Conservation (phyloP, 306 rosid species). For the Corylus heterophylla region DNA sequence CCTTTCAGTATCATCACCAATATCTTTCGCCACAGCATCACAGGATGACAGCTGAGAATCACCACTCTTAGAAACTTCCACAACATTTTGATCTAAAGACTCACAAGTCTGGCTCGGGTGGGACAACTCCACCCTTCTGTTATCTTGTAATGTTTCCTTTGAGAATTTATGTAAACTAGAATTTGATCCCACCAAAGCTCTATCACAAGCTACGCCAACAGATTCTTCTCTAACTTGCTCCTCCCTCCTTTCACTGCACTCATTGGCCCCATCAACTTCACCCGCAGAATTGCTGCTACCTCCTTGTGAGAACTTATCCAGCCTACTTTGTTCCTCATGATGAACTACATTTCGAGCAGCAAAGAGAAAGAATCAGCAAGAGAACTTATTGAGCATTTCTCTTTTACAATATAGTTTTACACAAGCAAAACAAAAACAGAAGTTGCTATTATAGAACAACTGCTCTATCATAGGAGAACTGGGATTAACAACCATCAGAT, state of each 20-base stretch:
- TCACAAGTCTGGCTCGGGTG: slow-evolving; percentile 8
- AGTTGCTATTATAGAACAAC: neutral
- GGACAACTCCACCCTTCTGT: slow-evolving; percentile 7
- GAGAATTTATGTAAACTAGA: slow-evolving; percentile 31
- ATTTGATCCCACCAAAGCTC: slow-evolving; percentile 27
- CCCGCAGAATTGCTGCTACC: slow-evolving; percentile 29
- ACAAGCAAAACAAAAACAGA: slow-evolving; percentile 1
- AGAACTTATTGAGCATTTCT: slow-evolving; percentile 8
- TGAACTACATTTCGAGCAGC: slow-evolving; percentile 37
- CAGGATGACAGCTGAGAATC: slow-evolving; percentile 15
- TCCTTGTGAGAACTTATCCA: slow-evolving; percentile 28
- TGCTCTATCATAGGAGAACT: neutral
- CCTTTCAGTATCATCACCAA: slow-evolving; percentile 28
- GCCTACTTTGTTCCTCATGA: slow-evolving; percentile 30
- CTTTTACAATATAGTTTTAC: slow-evolving; percentile 18
- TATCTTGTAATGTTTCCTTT: slow-evolving; percentile 26
- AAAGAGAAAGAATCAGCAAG: slow-evolving; percentile 10
- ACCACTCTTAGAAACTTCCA: slow-evolving; percentile 25
- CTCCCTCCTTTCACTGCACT: slow-evolving; percentile 16
- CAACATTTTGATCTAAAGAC: slow-evolving; percentile 22
- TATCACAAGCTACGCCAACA: slow-evolving; percentile 8
- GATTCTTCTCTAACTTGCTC: slow-evolving; percentile 30
- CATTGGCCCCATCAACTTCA: slow-evolving; percentile 31
- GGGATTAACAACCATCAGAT: neutral
- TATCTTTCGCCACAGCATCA: slow-evolving; percentile 22